A percentile compares a stretch with the other conserved stretches of the same genome.
phyloP scores from a whole-genome alignment of 2,329 filamentous ascomycete species.

The Phaeosphaeriaceae sp. region DNA sequence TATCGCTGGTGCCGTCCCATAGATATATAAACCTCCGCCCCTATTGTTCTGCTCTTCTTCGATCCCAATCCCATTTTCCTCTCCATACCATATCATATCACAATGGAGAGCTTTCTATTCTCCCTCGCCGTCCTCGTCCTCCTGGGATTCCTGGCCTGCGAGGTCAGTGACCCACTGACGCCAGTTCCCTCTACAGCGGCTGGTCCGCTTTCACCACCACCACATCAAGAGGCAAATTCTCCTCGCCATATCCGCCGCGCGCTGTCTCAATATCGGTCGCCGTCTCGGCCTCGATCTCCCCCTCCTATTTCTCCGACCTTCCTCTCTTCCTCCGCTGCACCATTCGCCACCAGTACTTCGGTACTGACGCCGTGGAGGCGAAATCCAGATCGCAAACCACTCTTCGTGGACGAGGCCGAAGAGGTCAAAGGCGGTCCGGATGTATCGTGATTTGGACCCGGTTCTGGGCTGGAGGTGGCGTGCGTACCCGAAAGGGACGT shows the following conservation, averaged over 20 bases:
- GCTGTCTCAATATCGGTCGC: background rate
- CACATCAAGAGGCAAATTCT: background rate
- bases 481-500: slow-evolving; percentile 1
- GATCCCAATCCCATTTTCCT: background rate
- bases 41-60: background rate
- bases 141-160: slow-evolving; percentile 8
- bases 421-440: slow-evolving; percentile 4
- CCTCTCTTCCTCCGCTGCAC: slow-evolving; percentile 2
- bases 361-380: background rate
- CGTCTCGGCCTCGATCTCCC: slow-evolving; percentile 1
- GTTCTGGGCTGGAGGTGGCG: slow-evolving; percentile 7
- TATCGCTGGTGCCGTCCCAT: background rate
- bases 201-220: slow-evolving; percentile 1
- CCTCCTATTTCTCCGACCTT: background rate
- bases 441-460: slow-evolving; percentile 7
- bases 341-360: slow-evolving; percentile 1
- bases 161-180: background rate
- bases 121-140: slow-evolving; percentile 7
- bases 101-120: slow-evolving; percentile 10
- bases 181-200: slow-evolving; percentile 3
- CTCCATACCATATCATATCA: background rate
- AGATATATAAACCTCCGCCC: background rate
- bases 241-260: slow-evolving; percentile 7
- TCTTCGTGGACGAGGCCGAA: slow-evolving; percentile 7
- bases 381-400: background rate